These are phyloP conservation scores for Rutstroemia sydowiana DNA, from an alignment of 2,329 filamentous ascomycete genomes.

Conservation along the genomic window DNA sequence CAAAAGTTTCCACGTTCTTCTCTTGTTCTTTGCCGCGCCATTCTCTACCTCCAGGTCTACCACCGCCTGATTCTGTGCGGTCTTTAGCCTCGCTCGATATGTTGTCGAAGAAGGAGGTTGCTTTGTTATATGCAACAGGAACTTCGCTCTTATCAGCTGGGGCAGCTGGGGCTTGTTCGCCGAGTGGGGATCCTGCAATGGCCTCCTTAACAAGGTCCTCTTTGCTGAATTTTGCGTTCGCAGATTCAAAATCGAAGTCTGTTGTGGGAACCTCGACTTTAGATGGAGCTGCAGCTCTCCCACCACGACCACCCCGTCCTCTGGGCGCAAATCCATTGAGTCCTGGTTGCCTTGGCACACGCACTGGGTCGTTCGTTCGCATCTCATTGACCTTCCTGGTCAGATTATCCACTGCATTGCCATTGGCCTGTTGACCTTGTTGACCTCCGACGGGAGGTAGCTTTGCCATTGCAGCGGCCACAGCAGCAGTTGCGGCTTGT, in stretches of 20 bases:
- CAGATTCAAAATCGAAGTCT: slow-evolving; percentile 84
- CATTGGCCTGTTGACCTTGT: slow-evolving; percentile 28
- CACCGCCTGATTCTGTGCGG: slow-evolving; percentile 63
- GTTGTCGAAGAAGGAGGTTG: slow-evolving; percentile 92
- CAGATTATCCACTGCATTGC: slow-evolving; percentile 58
- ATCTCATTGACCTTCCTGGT: slow-evolving; percentile 71
- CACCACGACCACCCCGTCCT: slow-evolving; percentile 38
- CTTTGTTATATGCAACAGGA: slow-evolving; percentile 70
- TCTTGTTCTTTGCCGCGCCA: slow-evolving; percentile 90
- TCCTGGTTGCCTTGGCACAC: slow-evolving; percentile 40
- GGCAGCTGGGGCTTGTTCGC: slow-evolving; percentile 40
- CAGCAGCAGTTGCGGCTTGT: slow-evolving; percentile 66
- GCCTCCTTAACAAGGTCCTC: slow-evolving; percentile 82
- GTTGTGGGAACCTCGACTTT: slow-evolving; percentile 85
- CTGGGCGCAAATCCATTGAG: slow-evolving; percentile 34
- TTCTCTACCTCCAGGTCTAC: slow-evolving; percentile 69
- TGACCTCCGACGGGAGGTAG: slow-evolving; percentile 36
- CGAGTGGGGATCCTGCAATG: slow-evolving; percentile 66
- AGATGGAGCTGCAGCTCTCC: slow-evolving; percentile 35
- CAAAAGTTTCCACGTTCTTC: slow-evolving; percentile 96
- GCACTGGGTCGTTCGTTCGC: slow-evolving; percentile 54
- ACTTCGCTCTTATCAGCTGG: slow-evolving; percentile 33
- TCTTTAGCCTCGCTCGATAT: slow-evolving; percentile 93
- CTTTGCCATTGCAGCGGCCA: slow-evolving; percentile 75
- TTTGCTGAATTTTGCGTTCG: slow-evolving; percentile 86